Evolutionary conservation across 2,329 filamentous ascomycete species (phyloP), one percentile per base, ranked within the genome.

Genomic region (Beauveria bassiana): DNA sequence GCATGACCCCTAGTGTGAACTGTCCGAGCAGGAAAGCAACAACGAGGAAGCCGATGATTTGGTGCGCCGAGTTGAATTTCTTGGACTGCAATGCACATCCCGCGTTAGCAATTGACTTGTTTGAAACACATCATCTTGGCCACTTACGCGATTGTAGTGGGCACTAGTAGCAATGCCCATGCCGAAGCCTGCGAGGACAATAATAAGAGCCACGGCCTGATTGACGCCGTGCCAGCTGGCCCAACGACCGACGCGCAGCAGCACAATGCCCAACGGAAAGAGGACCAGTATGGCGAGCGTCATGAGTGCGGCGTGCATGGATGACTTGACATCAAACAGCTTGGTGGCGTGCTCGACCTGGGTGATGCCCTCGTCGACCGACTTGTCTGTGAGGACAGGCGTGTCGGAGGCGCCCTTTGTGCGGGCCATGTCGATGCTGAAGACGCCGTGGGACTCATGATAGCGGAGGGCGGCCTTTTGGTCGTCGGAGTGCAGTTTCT

Each of bases 41-140:
- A 45, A 85, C 72, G 18, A 86, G 68, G 61, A 84, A 75, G 9
- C 85, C 85, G 61, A 88, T 72, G 55, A 87, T 75, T 67, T 87
- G 84, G 67, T 87, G 85, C 9, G 77, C 71, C 1, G 77, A 77
- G 50, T 76, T 77, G 70, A 84, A 83, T 10, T 73, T 72, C 55
- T 78, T 81, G 20, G 82, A 82, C 80, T 85, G 43, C 9, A 24
- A 47, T 26, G 12, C 55, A 43, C 26, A 59, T 46, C 26, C 22
- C 34, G 20, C 28, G 64, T 68, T 42, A 69, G 63, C 20, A 57
- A 54, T 18, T n/a, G 43, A 24, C 20, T 9, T 8, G 5, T 26
- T n/a, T n/a, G 3, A 43, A 20, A 2, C 12, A n/a, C 3, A n/a
- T 3, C 10, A 3, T n/a, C 3, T 20, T 3, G 20, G 3, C 42